Base-by-base conservation (phyloP, 768 basidiomycete species). In the button mushroom (Agaricus bisporus) region DNA sequence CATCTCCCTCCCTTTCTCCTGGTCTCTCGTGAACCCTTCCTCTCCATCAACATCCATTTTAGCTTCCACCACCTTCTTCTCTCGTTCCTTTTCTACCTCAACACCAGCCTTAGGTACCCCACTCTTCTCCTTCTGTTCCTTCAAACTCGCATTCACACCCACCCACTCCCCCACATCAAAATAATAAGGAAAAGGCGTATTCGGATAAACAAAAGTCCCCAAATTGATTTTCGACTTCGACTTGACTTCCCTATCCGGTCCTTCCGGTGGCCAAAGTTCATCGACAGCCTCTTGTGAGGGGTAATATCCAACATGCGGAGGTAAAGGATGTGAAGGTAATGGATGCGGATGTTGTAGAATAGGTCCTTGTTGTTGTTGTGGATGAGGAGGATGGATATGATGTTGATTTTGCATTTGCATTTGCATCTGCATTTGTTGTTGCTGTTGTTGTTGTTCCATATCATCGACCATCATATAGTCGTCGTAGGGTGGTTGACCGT, bases 181-280 rank as follows among this genome's bases (percentile, higher is more conserved):
- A 59, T 70, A 70, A 64, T 76, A 83, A 17, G 83, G 83, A 64
- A 85, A 82, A 25, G 83, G 83, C 41, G 78, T 66, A 39, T 68
- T 65, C 1, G 83, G 83, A 50, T 73, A 79, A 44, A 85, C 76
- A 64, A 72, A 85, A 22, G 80, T 80, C 37, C 83, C 83, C 11
- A 85, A 65, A 58, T 76, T 67, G 10, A 77, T 66, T 18, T 60
- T 59, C 20, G 67, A 65, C 42, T 63, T 63, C 8, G 70, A 64
- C 41, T 56, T 61, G 11, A 60, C 50, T 41, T 56, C 59, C n/a
- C 52, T 50, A 32, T 55, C 53, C 5, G 57, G 48, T 6, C 45
- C 38, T 26, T 58, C 57, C 20, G 46, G 51, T 8, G 53, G 49
- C 48, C 53, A 58, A 8, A 52, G 38, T 14, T 49, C 53, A 18